Percentiles rank a stretch among this genome's conserved stretches.
These are phyloP conservation scores for Exophiala calicioides DNA, from an alignment of 2,329 filamentous ascomycete genomes.

Conservation along the genomic window DNA sequence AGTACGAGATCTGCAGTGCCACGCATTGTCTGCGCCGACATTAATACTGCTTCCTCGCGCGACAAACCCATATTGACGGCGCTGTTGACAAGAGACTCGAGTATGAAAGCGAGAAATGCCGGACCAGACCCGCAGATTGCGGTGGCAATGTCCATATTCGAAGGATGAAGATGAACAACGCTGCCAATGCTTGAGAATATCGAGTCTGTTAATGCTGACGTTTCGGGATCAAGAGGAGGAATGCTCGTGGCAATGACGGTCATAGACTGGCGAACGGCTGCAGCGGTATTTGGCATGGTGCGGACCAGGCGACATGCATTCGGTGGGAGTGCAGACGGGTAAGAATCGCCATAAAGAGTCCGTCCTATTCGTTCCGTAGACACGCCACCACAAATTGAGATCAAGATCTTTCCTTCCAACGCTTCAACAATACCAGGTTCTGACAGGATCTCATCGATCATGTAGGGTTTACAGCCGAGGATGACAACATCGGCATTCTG, in stretches of 20 bases:
- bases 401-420: conserved; percentile 74
- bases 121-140: conserved; percentile 56
- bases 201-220: conserved; percentile 52
- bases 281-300: conserved; percentile 83
- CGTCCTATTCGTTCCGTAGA: conserved; percentile 66
- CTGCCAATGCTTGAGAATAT: conserved; percentile 57
- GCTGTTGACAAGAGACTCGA: conserved; percentile 62
- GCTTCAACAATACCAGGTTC: conserved; percentile 66
- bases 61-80: conserved; percentile 64
- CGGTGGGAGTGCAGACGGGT: conserved; percentile 48
- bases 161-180: conserved; percentile 24
- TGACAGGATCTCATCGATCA: conserved; percentile 66
- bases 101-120: conserved; percentile 61
- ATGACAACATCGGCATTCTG: conserved; percentile 71
- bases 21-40: conserved; percentile 64
- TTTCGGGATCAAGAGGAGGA: conserved; percentile 48
- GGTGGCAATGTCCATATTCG: conserved; percentile 32
- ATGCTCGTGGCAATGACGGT: conserved; percentile 68
- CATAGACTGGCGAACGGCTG: conserved; percentile 77
- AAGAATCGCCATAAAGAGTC: conserved; percentile 43
- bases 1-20: conserved; percentile 61
- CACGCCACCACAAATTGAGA: conserved; percentile 79
- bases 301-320: conserved; percentile 61
- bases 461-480: conserved; percentile 78
- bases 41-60: conserved; percentile 58